Evolutionary conservation across 192 early-diverging fungal genomes (phyloP), one percentile per base, ranked within the genome.

Genomic region (Mortierella hygrophila): DNA sequence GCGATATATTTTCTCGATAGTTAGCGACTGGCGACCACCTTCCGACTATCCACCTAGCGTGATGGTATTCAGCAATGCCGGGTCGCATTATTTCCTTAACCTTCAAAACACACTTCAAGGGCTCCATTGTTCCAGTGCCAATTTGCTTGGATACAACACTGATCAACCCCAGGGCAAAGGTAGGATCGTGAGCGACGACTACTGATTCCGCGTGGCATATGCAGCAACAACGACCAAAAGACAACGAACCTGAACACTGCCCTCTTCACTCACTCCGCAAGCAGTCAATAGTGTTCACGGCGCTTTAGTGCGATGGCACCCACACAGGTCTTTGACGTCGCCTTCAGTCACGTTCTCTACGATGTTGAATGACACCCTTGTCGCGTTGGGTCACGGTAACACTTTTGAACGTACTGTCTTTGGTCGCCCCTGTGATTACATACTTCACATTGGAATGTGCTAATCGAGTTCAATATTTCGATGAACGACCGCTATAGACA

Each of bases 331-430:
- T 32, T 29, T 32, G 75, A 40, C 26, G 9, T 37, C 15, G 1
- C 44, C 21, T 63, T 47, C 29, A 16, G 88, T 93, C 47, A 93
- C 91, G 7, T 76, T 88, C 10, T 90, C 92, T 4, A 80, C 88
- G 6, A 89, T 90, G 40, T 78, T 94, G 4, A 87, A 87, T 71
- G 92, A 93, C 38, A 90, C 90, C 38, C 83, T 91, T 52, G 88
- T 95, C 23, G 95, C 95, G 15, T 74, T 95, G 47, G 95, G 94
- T 6, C 92, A 40, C 32, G 42, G 47, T 29, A n/a, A 21, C 29
- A 16, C 35, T 29, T 29, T 47, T 4, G 4, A 23, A 18, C 18
- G 38, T 15, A n/a, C 26, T 41, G 1, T 20, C 44, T 6, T 42
- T 32, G 9, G 60, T 21, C 40, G 37, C 40, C 38, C 44, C 70